Evolutionary conservation across 148 eudicot genomes (phyloP).

Genomic region (Rhododendron griersonianum): DNA sequence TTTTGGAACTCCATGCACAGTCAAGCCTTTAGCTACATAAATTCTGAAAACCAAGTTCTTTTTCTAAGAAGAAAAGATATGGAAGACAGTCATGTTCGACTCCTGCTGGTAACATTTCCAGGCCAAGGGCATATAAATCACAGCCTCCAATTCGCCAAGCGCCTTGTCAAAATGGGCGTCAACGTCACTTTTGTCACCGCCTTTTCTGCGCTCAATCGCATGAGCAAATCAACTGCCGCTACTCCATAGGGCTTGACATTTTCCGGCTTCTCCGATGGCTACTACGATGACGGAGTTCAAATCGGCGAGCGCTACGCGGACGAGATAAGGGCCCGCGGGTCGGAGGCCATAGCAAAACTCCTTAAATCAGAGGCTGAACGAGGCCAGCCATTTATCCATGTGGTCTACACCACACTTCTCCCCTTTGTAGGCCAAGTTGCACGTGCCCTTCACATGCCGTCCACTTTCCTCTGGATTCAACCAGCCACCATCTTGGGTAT

Average conservation of each 20-base stretch:
- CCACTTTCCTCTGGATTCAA: slow-evolving; percentile 10
- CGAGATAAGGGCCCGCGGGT: no score
- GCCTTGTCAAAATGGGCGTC: no score
- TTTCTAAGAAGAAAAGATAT: no score
- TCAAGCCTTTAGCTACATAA: no score
- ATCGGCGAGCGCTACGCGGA: no score
- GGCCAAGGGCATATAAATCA: slow-evolving; percentile 60
- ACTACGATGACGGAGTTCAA: no score
- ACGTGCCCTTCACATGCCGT: no score
- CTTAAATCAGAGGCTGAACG: not conserved
- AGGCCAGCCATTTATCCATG: slow-evolving; percentile 23
- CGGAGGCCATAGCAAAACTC: no score
- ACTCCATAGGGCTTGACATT: not conserved
- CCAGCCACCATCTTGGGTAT: slow-evolving; percentile 36
- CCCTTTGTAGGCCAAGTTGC: slow-evolving; percentile 41
- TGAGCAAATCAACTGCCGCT: not conserved
- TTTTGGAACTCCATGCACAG: no score
- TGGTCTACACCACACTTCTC: slow-evolving; percentile 3
- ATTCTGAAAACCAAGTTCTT: no score
- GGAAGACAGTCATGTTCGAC: not conserved
- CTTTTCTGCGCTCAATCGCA: slow-evolving; percentile 8
- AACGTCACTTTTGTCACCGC: slow-evolving; percentile 37
- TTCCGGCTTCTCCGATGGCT: no score
- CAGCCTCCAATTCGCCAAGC: slow-evolving; percentile 26
- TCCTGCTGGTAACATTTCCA: slow-evolving; percentile 29